These are phyloP conservation scores for Magnolia officinalis DNA, from an alignment of 164 flowering plant species.

Conservation along the genomic window DNA sequence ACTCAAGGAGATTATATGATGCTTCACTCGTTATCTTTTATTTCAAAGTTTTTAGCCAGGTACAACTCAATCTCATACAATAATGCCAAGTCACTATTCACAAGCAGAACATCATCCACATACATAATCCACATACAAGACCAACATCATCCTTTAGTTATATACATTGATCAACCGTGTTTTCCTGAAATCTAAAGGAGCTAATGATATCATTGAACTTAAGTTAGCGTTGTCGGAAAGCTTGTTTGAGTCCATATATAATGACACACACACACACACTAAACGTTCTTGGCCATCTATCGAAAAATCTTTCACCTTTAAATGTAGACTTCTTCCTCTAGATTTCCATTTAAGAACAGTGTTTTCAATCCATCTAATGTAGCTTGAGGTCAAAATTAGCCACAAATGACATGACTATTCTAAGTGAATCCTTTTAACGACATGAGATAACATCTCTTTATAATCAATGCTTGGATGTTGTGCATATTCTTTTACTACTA, in stretches of 20 bases:
- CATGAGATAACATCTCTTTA: background rate
- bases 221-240: background rate
- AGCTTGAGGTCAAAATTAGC: background rate
- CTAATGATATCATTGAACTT: background rate
- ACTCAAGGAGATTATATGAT: too few species aligned
- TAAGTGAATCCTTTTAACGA: background rate
- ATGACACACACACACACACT: background rate
- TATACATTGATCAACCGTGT: background rate
- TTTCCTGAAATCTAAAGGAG: background rate
- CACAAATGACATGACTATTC: background rate
- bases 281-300: background rate
- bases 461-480: background rate
- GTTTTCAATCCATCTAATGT: background rate
- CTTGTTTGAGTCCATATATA: background rate
- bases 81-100: too few species aligned
- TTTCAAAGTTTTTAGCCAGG: too few species aligned
- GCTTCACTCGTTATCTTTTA: too few species aligned
- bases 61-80: too few species aligned
- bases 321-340: background rate
- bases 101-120: too few species aligned
- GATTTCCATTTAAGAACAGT: too few species aligned
- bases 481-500: background rate
- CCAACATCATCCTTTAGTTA: too few species aligned
- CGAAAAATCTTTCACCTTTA: background rate
- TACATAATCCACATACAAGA: background rate